Percentiles rank a stretch among this genome's conserved stretches.
phyloP scores from a whole-genome alignment of 768 basidiomycete genomes.

The Lanmaoa rubissima region DNA sequence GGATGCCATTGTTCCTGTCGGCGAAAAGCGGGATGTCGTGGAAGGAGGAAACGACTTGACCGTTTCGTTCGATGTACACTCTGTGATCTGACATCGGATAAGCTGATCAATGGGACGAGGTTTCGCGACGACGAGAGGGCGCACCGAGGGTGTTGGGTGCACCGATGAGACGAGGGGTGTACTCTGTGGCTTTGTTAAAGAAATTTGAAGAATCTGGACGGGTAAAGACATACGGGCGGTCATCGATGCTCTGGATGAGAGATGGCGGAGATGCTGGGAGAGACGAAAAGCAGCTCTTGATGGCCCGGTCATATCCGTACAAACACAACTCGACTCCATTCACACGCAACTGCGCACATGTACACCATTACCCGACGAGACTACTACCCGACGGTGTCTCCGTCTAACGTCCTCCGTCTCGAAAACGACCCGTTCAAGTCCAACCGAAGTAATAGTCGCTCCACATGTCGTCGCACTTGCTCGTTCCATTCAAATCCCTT shows the following conservation, averaged over 20 bases:
- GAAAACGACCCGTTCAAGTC: constrained; percentile 85
- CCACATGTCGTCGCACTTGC: constrained; percentile 75
- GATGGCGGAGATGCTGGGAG: constrained; percentile 59
- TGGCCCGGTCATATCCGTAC: constrained; percentile 30
- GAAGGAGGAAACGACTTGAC: constrained; percentile 79
- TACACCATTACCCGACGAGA: neutral
- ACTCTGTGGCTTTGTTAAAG: constrained; percentile 43
- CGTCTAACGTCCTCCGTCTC: constrained; percentile 33
- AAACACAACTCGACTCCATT: neutral
- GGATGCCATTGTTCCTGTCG: constrained; percentile 89
- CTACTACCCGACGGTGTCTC: neutral
- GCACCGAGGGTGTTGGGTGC: constrained; percentile 93
- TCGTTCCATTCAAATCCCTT: constrained; percentile 58
- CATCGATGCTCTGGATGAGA: constrained; percentile 53
- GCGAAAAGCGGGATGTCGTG: constrained; percentile 99
- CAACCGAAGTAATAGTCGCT: constrained; percentile 74
- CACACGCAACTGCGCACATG: neutral
- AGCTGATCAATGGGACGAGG: constrained; percentile 20
- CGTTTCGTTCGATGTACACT: constrained; percentile 89
- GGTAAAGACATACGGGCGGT: constrained; percentile 13
- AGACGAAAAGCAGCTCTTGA: constrained; percentile 40
- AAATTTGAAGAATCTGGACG: neutral
- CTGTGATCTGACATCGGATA: constrained; percentile 73
- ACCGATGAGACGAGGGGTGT: constrained; percentile 75
- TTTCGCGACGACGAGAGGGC: constrained; percentile 19